Percentiles rank a stretch among this genome's conserved stretches.
Conservation (phyloP, 805 yeast species). For the Ogataea parapolymorpha region DNA sequence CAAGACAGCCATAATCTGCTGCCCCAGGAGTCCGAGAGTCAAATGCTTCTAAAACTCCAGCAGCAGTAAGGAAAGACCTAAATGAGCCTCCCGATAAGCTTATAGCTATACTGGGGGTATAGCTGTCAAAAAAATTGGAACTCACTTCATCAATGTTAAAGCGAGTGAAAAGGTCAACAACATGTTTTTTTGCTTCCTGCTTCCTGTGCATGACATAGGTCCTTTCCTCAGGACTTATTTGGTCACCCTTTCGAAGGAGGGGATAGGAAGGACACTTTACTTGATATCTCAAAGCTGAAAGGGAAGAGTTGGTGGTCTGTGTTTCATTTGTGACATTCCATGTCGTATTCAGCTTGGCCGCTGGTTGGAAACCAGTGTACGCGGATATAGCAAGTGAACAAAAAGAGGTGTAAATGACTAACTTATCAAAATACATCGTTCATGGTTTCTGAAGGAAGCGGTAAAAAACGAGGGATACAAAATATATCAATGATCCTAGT, state of each 20-base stretch:
- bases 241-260: constrained; percentile 11
- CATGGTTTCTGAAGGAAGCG: constrained; percentile 3
- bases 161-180: constrained; percentile 12
- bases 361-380: background rate
- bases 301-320: background rate
- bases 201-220: constrained; percentile 6
- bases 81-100: constrained; percentile 53
- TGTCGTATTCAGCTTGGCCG: background rate
- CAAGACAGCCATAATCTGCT: constrained; percentile 34
- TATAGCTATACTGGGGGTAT: constrained; percentile 33
- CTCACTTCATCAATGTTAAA: constrained; percentile 12
- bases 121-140: constrained; percentile 2
- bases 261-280: constrained; percentile 14
- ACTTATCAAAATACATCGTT: background rate
- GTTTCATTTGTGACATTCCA: background rate
- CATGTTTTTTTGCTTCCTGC: background rate
- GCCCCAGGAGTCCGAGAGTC: constrained; percentile 44
- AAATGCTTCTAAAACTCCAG: constrained; percentile 51
- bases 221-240: constrained; percentile 14
- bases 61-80: constrained; percentile 58
- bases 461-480: constrained; percentile 2
- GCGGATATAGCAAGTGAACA: background rate
- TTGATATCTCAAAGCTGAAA: background rate
- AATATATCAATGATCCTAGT: background rate
- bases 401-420: background rate